Evolutionary conservation across 345 rosid species (phyloP).

Genomic region (Viola odorata): DNA sequence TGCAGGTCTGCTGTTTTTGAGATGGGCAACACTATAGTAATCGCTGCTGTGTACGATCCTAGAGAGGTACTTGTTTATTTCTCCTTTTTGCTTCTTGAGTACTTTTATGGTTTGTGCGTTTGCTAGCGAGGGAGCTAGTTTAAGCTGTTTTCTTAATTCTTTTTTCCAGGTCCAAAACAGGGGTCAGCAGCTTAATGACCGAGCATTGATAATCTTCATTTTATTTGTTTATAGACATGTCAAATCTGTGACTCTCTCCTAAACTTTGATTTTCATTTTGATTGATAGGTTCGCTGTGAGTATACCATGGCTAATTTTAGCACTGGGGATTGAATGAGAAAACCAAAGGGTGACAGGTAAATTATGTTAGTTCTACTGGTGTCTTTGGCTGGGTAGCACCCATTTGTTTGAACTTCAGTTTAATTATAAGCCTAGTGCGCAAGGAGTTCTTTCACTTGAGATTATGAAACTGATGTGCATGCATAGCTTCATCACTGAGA

Average conservation of each 20-base stretch:
- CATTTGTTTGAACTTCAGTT: no score
- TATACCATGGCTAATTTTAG: slow-evolving; percentile 97
- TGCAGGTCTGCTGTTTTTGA: slow-evolving; percentile 82
- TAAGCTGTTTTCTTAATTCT: neutral
- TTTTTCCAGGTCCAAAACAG: slow-evolving; percentile 60
- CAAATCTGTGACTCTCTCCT: no score
- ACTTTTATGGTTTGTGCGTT: neutral
- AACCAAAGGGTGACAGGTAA: slow-evolving; percentile 83
- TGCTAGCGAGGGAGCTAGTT: neutral
- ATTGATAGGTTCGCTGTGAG: slow-evolving; percentile 69
- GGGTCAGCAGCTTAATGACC: slow-evolving; percentile 65
- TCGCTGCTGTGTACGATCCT: slow-evolving; percentile 95
- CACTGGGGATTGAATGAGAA: slow-evolving; percentile 82
- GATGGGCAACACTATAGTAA: slow-evolving; percentile 95
- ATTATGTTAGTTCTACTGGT: neutral
- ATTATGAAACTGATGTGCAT: neutral
- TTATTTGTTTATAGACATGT: no score
- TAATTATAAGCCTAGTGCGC: no score
- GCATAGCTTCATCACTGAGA: no score
- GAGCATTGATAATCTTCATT: slow-evolving; percentile 50
- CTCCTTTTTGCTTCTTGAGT: neutral
- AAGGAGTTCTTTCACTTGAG: neutral
- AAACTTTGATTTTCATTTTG: neutral
- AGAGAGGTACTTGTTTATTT: slow-evolving; percentile 53
- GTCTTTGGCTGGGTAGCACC: no score